Evolutionary conservation across 2,329 filamentous ascomycete species (phyloP).

Genomic region (Penicillium expansum): DNA sequence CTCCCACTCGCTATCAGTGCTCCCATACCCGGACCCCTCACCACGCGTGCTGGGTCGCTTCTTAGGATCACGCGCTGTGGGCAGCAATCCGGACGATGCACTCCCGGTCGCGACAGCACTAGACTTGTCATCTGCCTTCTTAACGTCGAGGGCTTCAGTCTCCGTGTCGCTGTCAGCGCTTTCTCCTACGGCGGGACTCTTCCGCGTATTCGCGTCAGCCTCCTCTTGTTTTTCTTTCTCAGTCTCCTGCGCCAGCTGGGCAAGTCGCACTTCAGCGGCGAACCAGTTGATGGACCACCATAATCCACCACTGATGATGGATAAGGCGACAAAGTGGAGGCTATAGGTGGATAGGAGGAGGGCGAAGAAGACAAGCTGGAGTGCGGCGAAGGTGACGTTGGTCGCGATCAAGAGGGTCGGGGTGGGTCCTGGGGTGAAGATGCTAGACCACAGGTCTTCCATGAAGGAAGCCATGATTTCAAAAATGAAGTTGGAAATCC

Average conservation of each 20-base stretch:
- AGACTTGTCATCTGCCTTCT: constrained; percentile 11
- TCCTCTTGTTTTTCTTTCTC: constrained; percentile 47
- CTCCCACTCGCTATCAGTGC: constrained; percentile 97
- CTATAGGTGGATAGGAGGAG: constrained; percentile 81
- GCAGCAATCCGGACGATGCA: constrained; percentile 47
- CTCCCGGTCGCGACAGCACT: constrained; percentile 18
- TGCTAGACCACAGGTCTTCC: constrained; percentile 79
- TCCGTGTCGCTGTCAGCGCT: constrained; percentile 47
- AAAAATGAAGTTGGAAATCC: constrained; percentile 9
- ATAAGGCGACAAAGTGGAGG: constrained; percentile 84
- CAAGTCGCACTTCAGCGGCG: constrained; percentile 61
- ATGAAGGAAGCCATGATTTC: constrained; percentile 54
- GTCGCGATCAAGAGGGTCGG: constrained; percentile 84
- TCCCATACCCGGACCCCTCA: constrained; percentile 56
- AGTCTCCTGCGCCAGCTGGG: constrained; percentile 48
- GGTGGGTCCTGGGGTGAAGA: constrained; percentile 90
- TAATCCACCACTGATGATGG: constrained; percentile 71
- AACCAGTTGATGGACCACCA: constrained; percentile 99
- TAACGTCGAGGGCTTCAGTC: constrained; percentile 34
- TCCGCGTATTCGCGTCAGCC: constrained; percentile 25
- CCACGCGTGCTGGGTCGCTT: constrained; percentile 48
- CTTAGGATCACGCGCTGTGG: constrained; percentile 44
- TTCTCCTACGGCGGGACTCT: constrained; percentile 32
- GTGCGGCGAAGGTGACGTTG: constrained; percentile 80
- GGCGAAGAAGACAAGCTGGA: constrained; percentile 73